phyloP scores from a whole-genome alignment of 1,284 basidiomycete species.

The Meripilus lineatus region DNA sequence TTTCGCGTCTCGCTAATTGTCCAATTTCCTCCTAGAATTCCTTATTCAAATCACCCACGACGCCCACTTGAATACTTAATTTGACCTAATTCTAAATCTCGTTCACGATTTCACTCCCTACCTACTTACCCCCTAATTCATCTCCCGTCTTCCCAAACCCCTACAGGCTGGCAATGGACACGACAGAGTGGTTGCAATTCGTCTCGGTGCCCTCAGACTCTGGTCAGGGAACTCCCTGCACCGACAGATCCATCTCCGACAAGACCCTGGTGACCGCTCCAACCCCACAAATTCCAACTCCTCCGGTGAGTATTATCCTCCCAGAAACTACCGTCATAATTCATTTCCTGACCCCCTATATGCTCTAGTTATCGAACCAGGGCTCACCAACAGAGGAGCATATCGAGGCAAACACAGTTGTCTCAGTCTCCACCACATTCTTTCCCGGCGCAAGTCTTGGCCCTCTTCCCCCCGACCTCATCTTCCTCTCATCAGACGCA shows the following conservation, averaged over 20 bases:
- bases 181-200: constrained; percentile 59
- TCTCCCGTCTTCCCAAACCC: neutral
- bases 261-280: constrained; percentile 15
- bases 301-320: constrained; percentile 45
- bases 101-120: too few species aligned
- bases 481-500: constrained; percentile 63
- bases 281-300: constrained; percentile 53
- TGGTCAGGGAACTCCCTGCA: constrained; percentile 25
- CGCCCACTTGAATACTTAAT: neutral
- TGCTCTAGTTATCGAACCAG: constrained; percentile 23
- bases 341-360: constrained; percentile 2
- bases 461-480: constrained; percentile 49
- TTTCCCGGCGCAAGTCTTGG: constrained; percentile 61
- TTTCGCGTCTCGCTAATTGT: neutral
- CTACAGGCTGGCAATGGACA: constrained; percentile 30
- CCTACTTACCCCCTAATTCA: constrained; percentile 1
- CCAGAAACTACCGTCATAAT: neutral
- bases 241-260: constrained; percentile 32
- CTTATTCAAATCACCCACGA: neutral
- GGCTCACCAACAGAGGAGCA: constrained; percentile 32
- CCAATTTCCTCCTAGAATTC: neutral
- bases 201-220: constrained; percentile 51
- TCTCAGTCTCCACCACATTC: constrained; percentile 78
- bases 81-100: too few species aligned
- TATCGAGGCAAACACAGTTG: constrained; percentile 36